phyloP scores from a whole-genome alignment of 257 asterid genomes.

The Fraxinus excelsior region DNA sequence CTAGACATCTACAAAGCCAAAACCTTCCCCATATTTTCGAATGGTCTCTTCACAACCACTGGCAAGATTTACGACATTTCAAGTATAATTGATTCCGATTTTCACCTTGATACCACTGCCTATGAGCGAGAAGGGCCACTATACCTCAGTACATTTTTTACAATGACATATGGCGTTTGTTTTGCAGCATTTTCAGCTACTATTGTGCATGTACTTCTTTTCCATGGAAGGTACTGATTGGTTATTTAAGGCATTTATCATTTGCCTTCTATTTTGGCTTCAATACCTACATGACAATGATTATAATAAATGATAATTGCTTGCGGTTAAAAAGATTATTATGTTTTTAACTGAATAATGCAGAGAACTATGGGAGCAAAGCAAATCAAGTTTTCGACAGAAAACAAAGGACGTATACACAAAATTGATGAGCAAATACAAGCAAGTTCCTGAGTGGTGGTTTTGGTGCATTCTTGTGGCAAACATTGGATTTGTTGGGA shows the following conservation, averaged over 20 bases:
- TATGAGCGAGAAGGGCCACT: constrained; percentile 64
- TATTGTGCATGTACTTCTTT: constrained; percentile 68
- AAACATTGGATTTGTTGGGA: constrained; percentile 52
- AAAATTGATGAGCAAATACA: constrained; percentile 70
- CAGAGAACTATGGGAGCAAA: constrained; percentile 90
- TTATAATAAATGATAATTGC: no score
- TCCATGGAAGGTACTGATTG: constrained; percentile 72
- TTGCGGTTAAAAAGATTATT: no score
- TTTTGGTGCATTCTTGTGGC: constrained; percentile 79
- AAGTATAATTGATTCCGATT: constrained; percentile 62
- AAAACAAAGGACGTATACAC: constrained; percentile 77
- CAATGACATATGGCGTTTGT: constrained; percentile 79
- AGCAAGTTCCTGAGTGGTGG: constrained; percentile 97
- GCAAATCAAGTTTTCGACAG: constrained; percentile 67
- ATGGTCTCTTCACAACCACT: constrained; percentile 49
- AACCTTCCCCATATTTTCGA: constrained; percentile 74
- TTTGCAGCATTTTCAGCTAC: constrained; percentile 83
- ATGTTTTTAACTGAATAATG: constrained; percentile 9
- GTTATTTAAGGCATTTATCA: background rate
- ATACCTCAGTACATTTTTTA: constrained; percentile 82
- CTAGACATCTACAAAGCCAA: constrained; percentile 67
- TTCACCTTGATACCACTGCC: constrained; percentile 66
- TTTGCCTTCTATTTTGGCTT: no score
- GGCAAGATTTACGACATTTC: constrained; percentile 77
- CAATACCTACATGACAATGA: no score